Evolutionary conservation across 2,329 filamentous ascomycete species (phyloP).

Genomic region (Aureobasidium zeae): DNA sequence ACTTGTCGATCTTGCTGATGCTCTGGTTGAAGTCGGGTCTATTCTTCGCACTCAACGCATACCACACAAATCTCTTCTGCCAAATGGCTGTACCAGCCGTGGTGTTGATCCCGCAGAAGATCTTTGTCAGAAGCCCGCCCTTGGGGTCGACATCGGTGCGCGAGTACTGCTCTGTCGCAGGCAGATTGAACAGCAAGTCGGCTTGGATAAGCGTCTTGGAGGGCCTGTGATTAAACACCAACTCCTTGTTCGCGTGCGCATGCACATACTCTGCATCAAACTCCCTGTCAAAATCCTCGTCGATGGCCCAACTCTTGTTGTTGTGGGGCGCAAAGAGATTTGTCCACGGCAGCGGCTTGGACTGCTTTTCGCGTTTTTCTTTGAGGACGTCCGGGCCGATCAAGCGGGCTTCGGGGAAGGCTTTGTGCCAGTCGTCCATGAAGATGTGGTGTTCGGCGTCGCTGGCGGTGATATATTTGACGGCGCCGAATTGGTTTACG

Average conservation of each 20-base stretch:
- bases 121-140: constrained; percentile 50
- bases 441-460: constrained; percentile 96
- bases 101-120: constrained; percentile 49
- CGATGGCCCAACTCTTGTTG: constrained; percentile 43
- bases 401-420: constrained; percentile 68
- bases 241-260: constrained; percentile 71
- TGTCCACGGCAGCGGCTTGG: constrained; percentile 30
- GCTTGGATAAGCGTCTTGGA: constrained; percentile 74
- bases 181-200: constrained; percentile 86
- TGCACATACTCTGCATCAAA: constrained; percentile 79
- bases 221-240: constrained; percentile 78
- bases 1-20: constrained; percentile 57
- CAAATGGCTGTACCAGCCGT: constrained; percentile 57
- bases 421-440: constrained; percentile 71
- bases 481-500: constrained; percentile 38
- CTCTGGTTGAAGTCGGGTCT: constrained; percentile 61
- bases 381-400: constrained; percentile 74
- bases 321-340: constrained; percentile 46
- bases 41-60: constrained; percentile 53
- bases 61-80: constrained; percentile 78
- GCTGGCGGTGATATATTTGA: constrained; percentile 77
- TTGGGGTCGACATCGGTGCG: constrained; percentile 46
- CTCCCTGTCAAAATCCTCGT: constrained; percentile 72
- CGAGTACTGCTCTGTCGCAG: constrained; percentile 69
- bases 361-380: constrained; percentile 58